Percentiles rank a stretch among this genome's conserved stretches.
These are phyloP conservation scores for Fraxinus greggii DNA, from an alignment of 305 asterid genomes.

Conservation along the genomic window DNA sequence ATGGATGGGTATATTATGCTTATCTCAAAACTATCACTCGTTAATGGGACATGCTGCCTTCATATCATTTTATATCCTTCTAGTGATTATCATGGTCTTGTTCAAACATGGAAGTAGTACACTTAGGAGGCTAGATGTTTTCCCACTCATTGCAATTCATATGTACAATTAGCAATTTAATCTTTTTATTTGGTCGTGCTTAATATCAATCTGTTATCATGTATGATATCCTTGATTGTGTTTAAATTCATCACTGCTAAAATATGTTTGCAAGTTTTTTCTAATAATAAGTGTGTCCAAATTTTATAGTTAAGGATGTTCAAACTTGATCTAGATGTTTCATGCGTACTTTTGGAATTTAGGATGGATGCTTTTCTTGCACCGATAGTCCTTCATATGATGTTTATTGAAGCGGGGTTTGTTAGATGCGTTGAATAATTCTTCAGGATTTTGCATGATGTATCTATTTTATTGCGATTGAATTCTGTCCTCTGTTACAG, in stretches of 20 bases:
- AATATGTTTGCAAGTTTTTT: background rate
- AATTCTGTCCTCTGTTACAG: conserved; percentile 37
- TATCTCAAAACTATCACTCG: background rate
- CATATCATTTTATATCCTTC: background rate
- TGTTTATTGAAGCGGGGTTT: background rate
- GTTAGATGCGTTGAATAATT: background rate
- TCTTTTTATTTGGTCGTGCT: background rate
- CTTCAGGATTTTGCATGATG: background rate
- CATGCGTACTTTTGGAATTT: background rate
- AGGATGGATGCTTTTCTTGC: background rate
- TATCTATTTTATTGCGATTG: conserved; percentile 8
- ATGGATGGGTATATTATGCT: background rate
- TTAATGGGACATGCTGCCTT: background rate
- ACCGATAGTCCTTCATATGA: background rate
- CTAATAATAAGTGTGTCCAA: background rate
- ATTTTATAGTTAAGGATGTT: background rate
- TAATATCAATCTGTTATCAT: background rate
- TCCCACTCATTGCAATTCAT: background rate
- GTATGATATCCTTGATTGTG: background rate
- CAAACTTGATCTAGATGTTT: background rate
- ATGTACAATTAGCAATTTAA: background rate
- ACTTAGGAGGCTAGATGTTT: background rate
- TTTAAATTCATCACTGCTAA: background rate
- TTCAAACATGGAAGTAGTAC: background rate
- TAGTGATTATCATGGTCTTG: background rate